phyloP scores from a whole-genome alignment of 2,329 filamentous ascomycete genomes.

The Calonectria honghensis region DNA sequence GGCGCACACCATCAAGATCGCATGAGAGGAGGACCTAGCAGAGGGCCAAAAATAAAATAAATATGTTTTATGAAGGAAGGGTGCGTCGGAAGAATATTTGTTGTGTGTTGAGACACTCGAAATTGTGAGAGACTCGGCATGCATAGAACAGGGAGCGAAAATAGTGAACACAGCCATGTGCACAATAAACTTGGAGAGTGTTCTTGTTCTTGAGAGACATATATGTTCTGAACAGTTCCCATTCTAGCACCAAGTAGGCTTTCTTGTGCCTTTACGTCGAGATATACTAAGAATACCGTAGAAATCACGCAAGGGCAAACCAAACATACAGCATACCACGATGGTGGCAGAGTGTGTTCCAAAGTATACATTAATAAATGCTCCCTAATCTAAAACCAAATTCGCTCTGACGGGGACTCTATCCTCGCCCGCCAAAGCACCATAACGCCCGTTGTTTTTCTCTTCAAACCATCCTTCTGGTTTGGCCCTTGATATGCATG shows the following conservation, averaged over 20 bases:
- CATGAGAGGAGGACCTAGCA: no score
- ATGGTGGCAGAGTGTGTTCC: not conserved
- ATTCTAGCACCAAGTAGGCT: not conserved
- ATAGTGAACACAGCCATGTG: not conserved
- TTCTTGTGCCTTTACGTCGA: not conserved
- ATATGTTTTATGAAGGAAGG: no score
- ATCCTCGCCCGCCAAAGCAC: constrained; percentile 23
- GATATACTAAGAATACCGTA: not conserved
- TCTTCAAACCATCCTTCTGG: constrained; percentile 28
- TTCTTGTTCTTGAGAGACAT: no score
- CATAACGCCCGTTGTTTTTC: constrained; percentile 29
- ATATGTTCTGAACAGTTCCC: no score
- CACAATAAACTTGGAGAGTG: no score
- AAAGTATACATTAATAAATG: constrained; percentile 31
- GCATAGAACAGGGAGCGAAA: no score
- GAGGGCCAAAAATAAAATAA: no score
- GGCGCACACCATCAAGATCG: not conserved
- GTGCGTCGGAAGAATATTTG: no score
- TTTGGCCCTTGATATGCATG: constrained; percentile 32
- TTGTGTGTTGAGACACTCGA: no score
- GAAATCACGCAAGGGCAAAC: not conserved
- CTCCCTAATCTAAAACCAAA: constrained; percentile 24
- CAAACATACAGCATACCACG: not conserved
- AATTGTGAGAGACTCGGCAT: no score
- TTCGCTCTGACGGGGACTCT: constrained; percentile 19